Evolutionary conservation across 2,329 filamentous ascomycete genomes (phyloP), one percentile per base, ranked within the genome.

Genomic region (Talaromyces sp.): DNA sequence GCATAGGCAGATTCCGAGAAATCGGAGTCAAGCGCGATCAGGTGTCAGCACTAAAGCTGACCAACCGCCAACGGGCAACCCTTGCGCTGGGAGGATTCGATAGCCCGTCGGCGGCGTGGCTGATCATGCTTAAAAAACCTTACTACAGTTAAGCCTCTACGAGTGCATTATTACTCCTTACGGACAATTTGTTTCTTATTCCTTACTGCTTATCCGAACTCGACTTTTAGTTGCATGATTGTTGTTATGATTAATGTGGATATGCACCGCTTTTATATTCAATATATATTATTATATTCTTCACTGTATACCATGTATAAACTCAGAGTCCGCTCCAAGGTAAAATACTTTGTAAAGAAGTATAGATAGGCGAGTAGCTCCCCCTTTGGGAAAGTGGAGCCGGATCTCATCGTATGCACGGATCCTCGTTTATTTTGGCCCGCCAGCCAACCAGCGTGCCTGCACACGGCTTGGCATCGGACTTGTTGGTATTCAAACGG

Each of bases 81-180:
- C 24, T 27, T 52, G 26, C 27, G 11, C 11, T 52, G 49, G 26
- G 49, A 27, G 49, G 27, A 29, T 21, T 29, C 19, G 17, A 29
- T 29, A 27, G 24, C 24, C 49, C 31, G 49, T 52, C 27, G 26
- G 49, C 49, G 49, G 49, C 49, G 24, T 52, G 49, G 49, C 49
- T 52, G 49, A 52, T 52, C 49, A 52, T 52, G 49, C 49, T 52
- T 52, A 52, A 52, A 52, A 52, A 52, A 52, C 49, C 49, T 52
- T 52, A 52, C 49, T 52, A 52, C 49, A 29, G 49, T 52, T 52
- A 52, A 52, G 49, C 49, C 49, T 52, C 49, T 26, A 17, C 35
- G 14, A 17, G 35, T 38, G 8, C n/a, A 35, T 38, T 38, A 35
- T 38, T 38, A n/a, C 17, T 38, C 35, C 35, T n/a, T 38, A 38